Percentiles rank a stretch among this genome's conserved stretches.
phyloP scores from a whole-genome alignment of 768 basidiomycete species.

The Tulasnella sp. region DNA sequence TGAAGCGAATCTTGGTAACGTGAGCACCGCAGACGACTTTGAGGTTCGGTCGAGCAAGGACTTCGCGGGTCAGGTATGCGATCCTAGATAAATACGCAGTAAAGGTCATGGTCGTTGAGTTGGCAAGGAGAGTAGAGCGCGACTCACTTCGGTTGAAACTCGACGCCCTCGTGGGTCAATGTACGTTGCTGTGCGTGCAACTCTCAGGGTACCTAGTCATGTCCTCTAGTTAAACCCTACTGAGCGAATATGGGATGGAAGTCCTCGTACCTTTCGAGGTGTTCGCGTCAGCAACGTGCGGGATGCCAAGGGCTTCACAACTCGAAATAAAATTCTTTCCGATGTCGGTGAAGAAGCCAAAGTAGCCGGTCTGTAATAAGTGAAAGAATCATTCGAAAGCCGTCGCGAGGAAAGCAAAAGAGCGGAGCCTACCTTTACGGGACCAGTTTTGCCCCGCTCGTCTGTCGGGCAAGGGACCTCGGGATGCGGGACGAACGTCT shows the following conservation, averaged over 20 bases:
- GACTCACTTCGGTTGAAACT: conserved; percentile 16
- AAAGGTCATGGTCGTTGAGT: too few relatives aligned
- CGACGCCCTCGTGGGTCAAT: conserved; percentile 19
- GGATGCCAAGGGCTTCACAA: too few relatives aligned
- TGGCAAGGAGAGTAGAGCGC: too few relatives aligned
- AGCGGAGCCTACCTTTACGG: conserved; percentile 5
- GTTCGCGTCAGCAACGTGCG: too few relatives aligned
- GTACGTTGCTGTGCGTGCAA: conserved; percentile 15
- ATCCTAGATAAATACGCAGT: not conserved
- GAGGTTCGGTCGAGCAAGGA: conserved; percentile 23
- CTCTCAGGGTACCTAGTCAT: not conserved
- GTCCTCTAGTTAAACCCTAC: too few relatives aligned
- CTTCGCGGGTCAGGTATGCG: conserved; percentile 23
- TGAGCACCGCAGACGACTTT: conserved; percentile 15
- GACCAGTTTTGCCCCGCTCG: conserved; percentile 16
- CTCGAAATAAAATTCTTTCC: conserved; percentile 11
- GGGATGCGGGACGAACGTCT: conserved; percentile 21
- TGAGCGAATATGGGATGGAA: too few relatives aligned
- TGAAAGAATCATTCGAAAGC: not conserved
- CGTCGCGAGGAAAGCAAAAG: not conserved
- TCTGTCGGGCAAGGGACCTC: conserved; percentile 15
- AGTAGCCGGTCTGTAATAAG: conserved; percentile 19
- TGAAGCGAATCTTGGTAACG: conserved; percentile 23
- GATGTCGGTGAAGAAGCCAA: conserved; percentile 2
- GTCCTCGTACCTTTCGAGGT: conserved; percentile 13